These are phyloP conservation scores for Drechslerella dactyloides DNA, from an alignment of 2,329 filamentous ascomycete species.

Conservation along the genomic window DNA sequence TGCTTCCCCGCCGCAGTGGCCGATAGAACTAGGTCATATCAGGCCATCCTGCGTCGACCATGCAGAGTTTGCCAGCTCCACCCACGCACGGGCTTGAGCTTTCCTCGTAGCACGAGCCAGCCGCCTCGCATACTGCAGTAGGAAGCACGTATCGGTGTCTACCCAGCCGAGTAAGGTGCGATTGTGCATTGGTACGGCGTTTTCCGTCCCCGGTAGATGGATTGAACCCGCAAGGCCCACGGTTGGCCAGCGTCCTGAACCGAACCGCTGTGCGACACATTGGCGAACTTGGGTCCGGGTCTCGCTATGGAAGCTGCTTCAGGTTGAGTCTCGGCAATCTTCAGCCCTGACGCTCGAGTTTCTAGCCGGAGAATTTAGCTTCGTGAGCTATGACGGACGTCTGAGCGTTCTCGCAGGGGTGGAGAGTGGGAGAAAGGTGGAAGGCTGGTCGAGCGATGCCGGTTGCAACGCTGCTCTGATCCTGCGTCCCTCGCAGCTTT, in stretches of 20 bases:
- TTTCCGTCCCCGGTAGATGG: neutral
- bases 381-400: neutral
- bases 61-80: neutral
- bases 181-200: neutral
- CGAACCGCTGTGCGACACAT: neutral
- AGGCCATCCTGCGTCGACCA: conserved; percentile 2
- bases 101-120: neutral
- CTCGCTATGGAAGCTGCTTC: neutral
- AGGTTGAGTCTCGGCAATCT: neutral
- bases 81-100: neutral
- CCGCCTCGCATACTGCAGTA: neutral
- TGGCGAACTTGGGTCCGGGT: neutral
- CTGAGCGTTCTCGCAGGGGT: neutral
- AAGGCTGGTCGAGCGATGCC: neutral
- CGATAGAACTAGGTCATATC: neutral
- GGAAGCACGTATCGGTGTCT: too few species aligned
- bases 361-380: neutral
- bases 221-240: neutral
- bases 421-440: neutral
- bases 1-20: neutral
- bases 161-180: neutral
- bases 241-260: neutral
- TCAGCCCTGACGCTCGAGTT: neutral
- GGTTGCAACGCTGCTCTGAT: neutral
- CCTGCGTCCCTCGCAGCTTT: neutral